A percentile compares a stretch with the other conserved stretches of the same genome.
Evolutionary conservation across 441 rosid genomes (phyloP).

Genomic region (Syzygium syzygioides): DNA sequence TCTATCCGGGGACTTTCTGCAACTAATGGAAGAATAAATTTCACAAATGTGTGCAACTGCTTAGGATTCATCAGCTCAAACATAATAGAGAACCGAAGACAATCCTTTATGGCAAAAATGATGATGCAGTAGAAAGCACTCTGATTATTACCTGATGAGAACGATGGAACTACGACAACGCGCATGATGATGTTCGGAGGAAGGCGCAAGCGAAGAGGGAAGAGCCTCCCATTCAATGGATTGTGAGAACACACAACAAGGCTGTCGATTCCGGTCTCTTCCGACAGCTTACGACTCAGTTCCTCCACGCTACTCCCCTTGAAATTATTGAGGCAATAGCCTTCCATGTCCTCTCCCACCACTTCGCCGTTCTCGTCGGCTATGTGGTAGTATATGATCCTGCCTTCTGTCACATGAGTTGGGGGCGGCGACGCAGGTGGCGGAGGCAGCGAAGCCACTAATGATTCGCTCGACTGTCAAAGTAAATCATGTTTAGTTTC

Average conservation of each 20-base stretch:
- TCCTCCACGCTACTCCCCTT: slow-evolving; percentile 71
- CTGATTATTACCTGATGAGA: slow-evolving; percentile 35
- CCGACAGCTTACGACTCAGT: slow-evolving; percentile 53
- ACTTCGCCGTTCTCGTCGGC: slow-evolving; percentile 66
- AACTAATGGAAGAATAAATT: not conserved
- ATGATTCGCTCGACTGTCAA: slow-evolving; percentile 52
- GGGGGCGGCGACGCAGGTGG: not conserved
- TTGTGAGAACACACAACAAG: slow-evolving; percentile 77
- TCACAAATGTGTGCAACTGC: not conserved
- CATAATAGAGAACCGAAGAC: not conserved
- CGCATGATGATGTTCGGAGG: slow-evolving; percentile 82
- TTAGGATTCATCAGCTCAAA: not conserved
- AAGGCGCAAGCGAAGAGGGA: slow-evolving; percentile 79
- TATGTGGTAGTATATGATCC: slow-evolving; percentile 68
- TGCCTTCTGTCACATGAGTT: slow-evolving; percentile 42
- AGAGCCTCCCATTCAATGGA: slow-evolving; percentile 76
- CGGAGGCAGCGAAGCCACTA: slow-evolving; percentile 36
- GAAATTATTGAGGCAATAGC: slow-evolving; percentile 43
- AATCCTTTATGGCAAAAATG: not conserved
- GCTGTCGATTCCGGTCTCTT: slow-evolving; percentile 62
- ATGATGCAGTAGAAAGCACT: not conserved
- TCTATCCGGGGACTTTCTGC: not conserved
- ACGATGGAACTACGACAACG: slow-evolving; percentile 47
- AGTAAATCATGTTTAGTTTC: not conserved
- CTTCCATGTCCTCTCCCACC: slow-evolving; percentile 47